A percentile compares a stretch with the other conserved stretches of the same genome.
Conservation (phyloP, 352 stramenopile species). For the Pythium chondricola region DNA sequence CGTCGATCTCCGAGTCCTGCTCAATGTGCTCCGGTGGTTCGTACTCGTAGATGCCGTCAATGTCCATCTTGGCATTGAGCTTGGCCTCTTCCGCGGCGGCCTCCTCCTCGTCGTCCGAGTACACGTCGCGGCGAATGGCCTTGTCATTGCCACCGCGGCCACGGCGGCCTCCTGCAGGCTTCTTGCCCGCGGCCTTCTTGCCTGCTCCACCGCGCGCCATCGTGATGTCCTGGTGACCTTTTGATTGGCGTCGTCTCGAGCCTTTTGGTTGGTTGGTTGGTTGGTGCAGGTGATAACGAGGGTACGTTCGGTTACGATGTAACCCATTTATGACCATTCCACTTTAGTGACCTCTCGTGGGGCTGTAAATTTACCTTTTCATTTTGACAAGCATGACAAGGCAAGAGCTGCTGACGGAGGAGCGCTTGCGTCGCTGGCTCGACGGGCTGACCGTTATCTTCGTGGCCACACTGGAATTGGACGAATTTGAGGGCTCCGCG, state of each 20-base stretch:
- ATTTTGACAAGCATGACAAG: too few species aligned
- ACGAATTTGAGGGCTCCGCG: too few species aligned
- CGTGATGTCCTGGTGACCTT: conserved; percentile 13
- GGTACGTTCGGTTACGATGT: conserved; percentile 7
- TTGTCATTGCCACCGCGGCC: conserved; percentile 13
- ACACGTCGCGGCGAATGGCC: conserved; percentile 44
- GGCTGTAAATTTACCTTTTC: too few species aligned
- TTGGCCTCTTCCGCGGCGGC: conserved; percentile 38
- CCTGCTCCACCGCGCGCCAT: conserved; percentile 2
- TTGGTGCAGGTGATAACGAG: not conserved
- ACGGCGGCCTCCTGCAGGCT: conserved; percentile 1
- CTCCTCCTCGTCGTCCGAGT: conserved; percentile 59
- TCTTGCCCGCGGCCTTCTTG: conserved; percentile 24
- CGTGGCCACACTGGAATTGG: too few species aligned
- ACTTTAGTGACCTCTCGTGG: too few species aligned
- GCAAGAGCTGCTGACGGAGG: too few species aligned
- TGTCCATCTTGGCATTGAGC: conserved; percentile 66
- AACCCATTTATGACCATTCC: too few species aligned
- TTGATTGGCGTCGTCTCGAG: conserved; percentile 19
- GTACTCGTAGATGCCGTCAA: conserved; percentile 80
- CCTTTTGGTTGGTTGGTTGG: conserved; percentile 9
- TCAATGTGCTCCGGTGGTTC: conserved; percentile 70
- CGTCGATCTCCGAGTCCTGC: conserved; percentile 91
- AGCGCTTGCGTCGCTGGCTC: too few species aligned
- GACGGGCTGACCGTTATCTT: too few species aligned